These are phyloP conservation scores for Neophaeococcomyces aloes DNA, from an alignment of 2,329 filamentous ascomycete species.

Conservation along the genomic window DNA sequence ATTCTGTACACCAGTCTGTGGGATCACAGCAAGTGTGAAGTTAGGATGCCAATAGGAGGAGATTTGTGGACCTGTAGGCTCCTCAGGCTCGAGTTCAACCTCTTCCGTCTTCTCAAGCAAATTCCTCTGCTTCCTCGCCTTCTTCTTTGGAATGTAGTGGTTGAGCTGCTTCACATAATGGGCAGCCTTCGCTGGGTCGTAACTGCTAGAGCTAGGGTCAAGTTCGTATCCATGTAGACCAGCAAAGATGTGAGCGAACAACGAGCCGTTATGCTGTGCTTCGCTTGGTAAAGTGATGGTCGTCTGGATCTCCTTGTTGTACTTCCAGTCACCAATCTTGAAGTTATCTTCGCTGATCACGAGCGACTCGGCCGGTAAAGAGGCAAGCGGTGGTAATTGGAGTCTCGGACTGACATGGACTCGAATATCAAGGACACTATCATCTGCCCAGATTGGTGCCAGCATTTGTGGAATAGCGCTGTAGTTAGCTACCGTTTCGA, in stretches of 20 bases:
- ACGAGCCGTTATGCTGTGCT: constrained; percentile 83
- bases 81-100: constrained; percentile 36
- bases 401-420: constrained; percentile 74
- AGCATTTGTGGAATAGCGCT: constrained; percentile 58
- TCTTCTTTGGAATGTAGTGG: constrained; percentile 85
- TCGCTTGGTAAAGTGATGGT: constrained; percentile 64
- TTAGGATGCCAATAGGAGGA: constrained; percentile 92
- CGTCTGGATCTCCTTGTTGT: constrained; percentile 66
- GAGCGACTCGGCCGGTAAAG: constrained; percentile 55
- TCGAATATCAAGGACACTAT: constrained; percentile 68
- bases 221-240: constrained; percentile 63
- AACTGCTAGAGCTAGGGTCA: constrained; percentile 63
- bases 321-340: constrained; percentile 64
- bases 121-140: constrained; percentile 75
- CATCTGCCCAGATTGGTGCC: constrained; percentile 76
- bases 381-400: constrained; percentile 55
- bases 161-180: constrained; percentile 79
- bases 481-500: constrained; percentile 48
- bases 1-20: constrained; percentile 60
- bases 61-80: constrained; percentile 55
- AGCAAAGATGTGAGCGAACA: constrained; percentile 91
- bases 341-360: constrained; percentile 75
- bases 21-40: constrained; percentile 77
- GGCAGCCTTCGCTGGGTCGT: constrained; percentile 65
- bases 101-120: constrained; percentile 49